Base-by-base conservation (phyloP, 495 filamentous ascomycete genomes). In the Xylaria bambusicola region DNA sequence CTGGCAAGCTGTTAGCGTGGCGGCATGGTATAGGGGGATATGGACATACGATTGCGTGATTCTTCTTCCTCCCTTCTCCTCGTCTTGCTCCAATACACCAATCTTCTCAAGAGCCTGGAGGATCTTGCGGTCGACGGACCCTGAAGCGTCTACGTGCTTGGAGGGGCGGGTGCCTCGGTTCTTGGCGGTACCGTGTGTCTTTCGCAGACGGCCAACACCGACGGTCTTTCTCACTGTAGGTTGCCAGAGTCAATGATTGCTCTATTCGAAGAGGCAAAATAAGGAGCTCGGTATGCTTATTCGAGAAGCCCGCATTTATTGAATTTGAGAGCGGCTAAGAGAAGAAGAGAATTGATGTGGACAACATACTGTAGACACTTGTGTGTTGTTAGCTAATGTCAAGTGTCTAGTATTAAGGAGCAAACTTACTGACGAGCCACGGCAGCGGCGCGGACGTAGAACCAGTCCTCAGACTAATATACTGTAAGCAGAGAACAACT, bases 51-150 rank as follows among this genome's bases (percentile, higher is more conserved):
- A 84, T 83, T 98, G 92, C 68, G 94, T 97, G 77, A 98, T 98
- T 68, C 94, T 85, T 68, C 94, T 88, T 67, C 94, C 94, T 80
- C 94, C 94, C 84, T 93, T 94, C 52, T 97, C 93, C 85, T 95
- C 93, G 73, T 97, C 91, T 72, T 85, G 76, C 88, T 98, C 94
- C 53, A 98, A 80, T 67, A 98, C 91, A 76, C 93, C 92, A 75
- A 98, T 97, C 87, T 97, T 96, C 90, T 97, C 93, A 47, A 98
- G 86, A 53, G 92, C 83, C 86, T 97, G 93, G 75, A 96, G 81
- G 65, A 93, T 85, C 82, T 96, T 97, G 73, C 94, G 90, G 81
- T 98, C 94, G 64, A 98, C 93, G 73, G 84, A 86, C 71, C 94
- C 94, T 71, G 85, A 89, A 75, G 93, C 94, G 75, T 97, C 89